phyloP scores from a whole-genome alignment of 2,329 filamentous ascomycete species.

The Neodidymelliopsis sp. region DNA sequence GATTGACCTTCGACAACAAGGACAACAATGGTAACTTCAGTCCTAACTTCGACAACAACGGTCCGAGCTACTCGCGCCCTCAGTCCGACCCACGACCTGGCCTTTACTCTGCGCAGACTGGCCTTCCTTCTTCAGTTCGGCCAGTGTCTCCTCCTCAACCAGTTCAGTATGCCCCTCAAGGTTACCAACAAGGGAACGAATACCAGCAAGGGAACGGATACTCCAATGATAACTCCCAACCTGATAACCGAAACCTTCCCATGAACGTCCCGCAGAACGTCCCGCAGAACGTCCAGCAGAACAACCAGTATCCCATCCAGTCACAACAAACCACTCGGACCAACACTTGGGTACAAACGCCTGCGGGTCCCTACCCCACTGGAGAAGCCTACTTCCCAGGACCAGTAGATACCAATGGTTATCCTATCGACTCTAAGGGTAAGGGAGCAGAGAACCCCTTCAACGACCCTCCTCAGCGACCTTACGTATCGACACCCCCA shows the following conservation, averaged over 20 bases:
- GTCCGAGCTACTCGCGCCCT: slow-evolving; percentile 19
- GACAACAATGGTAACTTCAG: slow-evolving; percentile 30
- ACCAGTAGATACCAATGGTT: slow-evolving; percentile 34
- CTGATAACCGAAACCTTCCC: slow-evolving; percentile 9
- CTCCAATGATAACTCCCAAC: slow-evolving; percentile 15
- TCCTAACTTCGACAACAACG: slow-evolving; percentile 28
- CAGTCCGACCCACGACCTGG: slow-evolving; percentile 23
- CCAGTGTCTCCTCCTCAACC: slow-evolving; percentile 24
- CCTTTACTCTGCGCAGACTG: slow-evolving; percentile 21
- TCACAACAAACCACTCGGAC: slow-evolving; percentile 37
- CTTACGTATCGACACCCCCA: slow-evolving; percentile 24
- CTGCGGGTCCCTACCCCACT: slow-evolving; percentile 29
- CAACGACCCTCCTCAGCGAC: slow-evolving; percentile 20
- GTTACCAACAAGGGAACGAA: background rate
- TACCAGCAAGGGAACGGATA: slow-evolving; percentile 10
- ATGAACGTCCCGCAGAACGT: slow-evolving; percentile 19
- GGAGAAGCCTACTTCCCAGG: slow-evolving; percentile 32
- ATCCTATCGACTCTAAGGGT: slow-evolving; percentile 35
- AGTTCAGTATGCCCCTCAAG: slow-evolving; percentile 24
- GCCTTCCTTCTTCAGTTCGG: slow-evolving; percentile 23
- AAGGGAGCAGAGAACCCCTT: slow-evolving; percentile 31
- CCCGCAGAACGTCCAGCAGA: slow-evolving; percentile 14
- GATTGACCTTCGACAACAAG: slow-evolving; percentile 35
- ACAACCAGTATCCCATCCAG: slow-evolving; percentile 16
- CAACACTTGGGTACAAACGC: slow-evolving; percentile 41